Evolutionary conservation across 1,139 yeast genomes (phyloP), one percentile per base, ranked within the genome.

Genomic region (Hanseniaspora gamundiae): DNA sequence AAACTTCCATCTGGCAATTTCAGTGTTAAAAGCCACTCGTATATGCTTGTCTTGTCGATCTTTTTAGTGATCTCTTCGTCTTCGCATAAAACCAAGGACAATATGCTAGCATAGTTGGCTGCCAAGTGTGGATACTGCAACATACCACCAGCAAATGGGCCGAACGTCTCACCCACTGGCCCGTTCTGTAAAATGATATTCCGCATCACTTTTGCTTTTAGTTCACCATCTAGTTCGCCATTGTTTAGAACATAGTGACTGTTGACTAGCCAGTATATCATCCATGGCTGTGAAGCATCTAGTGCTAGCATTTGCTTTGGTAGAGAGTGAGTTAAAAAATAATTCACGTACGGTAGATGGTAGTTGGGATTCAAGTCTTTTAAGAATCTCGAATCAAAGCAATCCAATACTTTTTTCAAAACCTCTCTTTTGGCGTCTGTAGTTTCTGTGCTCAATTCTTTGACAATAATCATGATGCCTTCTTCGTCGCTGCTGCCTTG

Each of bases 211-310:
- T 38, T 52, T 56, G 46, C 44, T 44, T 42, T 11, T 52, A 45
- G 47, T 61, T 53, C 10, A 50, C 40, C 6, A 57, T 48, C 19
- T 61, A 43, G 0, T 54, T 56, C 3, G 48, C 57, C 1, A 68
- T 38, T 38, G 22, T 41, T 69, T 21, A 79, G 50, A 2, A 76
- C 45, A 4, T 59, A 52, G 40, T 71, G 51, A 0, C 87, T 69
- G 57, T 86, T 87, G 36, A 74, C 55, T 2, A 81, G 63, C 98
- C 98, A 91, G 60, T 84, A 88, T 2, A 82, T 50, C 60, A 91
- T 65, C 98, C 98, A 93, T 0, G 95, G 80, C 49, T 83, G 88
- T 21, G 94, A 83, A 0, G 96, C 91, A 61, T 91, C 97, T 40
- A 85, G 66, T 0, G 64, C 58, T 13, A 41, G 65, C 61, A 61